A percentile compares a stretch with the other conserved stretches of the same genome.
These are phyloP conservation scores for Porcisia hertigi DNA, from an alignment of 208 protist genomes.

Conservation along the genomic window DNA sequence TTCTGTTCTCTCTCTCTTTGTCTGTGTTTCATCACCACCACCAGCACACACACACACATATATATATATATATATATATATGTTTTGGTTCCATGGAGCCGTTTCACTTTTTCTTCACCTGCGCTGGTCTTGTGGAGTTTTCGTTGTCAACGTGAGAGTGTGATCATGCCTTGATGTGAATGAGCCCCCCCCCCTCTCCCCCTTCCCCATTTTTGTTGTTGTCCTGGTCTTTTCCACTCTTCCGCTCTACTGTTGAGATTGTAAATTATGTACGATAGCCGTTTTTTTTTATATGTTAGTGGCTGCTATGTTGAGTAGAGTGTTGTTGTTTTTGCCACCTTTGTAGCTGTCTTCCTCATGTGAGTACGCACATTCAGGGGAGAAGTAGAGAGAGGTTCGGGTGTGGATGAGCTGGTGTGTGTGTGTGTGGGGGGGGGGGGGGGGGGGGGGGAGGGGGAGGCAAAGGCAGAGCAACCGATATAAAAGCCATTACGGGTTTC, in stretches of 20 bases:
- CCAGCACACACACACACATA: no score
- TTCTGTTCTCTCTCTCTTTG: neutral
- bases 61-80: neutral
- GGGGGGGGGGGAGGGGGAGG: no score
- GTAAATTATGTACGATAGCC: conserved; percentile 1
- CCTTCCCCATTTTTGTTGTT: no score
- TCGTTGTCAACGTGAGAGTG: no score
- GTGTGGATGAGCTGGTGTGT: neutral
- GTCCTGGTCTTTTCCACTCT: neutral
- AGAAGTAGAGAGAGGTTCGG: no score
- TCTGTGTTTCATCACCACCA: neutral
- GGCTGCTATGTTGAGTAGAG: no score
- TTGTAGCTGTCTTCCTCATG: no score
- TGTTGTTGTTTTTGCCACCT: no score
- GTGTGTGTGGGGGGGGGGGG: neutral
- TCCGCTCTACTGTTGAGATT: neutral
- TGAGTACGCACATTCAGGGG: no score
- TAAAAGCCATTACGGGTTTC: neutral
- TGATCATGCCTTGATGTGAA: no score
- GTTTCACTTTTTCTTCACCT: neutral
- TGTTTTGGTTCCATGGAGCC: neutral
- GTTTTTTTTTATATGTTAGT: conserved; percentile 15
- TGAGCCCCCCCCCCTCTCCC: no score
- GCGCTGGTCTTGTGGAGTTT: no score
- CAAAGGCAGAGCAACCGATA: neutral